Conservation (phyloP, 2,329 filamentous ascomycete genomes). For the Beauveria brongniartii region DNA sequence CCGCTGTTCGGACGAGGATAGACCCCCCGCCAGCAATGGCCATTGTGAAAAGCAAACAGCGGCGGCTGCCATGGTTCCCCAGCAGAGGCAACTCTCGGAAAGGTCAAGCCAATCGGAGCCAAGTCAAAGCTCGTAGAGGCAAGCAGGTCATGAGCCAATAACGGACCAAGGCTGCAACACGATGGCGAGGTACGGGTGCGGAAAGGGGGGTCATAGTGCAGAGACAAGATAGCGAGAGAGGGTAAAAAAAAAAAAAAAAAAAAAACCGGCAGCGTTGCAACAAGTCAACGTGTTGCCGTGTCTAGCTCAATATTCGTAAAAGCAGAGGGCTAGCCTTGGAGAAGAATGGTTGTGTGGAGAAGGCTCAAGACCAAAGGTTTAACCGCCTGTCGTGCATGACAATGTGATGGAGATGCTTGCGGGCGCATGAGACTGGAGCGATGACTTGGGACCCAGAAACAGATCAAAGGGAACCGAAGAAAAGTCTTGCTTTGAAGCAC, state of each 20-base stretch:
- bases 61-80: not conserved
- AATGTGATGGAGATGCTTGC: not conserved
- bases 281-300: not conserved
- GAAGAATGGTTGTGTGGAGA: conserved; percentile 1
- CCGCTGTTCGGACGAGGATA: not conserved
- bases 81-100: not conserved
- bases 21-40: not conserved
- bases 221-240: not conserved
- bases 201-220: not conserved
- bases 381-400: not conserved
- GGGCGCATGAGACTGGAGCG: not conserved
- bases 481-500: not conserved
- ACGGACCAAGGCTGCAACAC: conserved; percentile 1
- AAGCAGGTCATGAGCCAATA: conserved; percentile 1
- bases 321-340: not conserved
- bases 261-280: not conserved
- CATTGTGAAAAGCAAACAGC: not conserved
- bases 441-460: not conserved
- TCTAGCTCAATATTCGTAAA: not conserved
- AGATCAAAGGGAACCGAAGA: not conserved
- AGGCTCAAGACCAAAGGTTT: not conserved
- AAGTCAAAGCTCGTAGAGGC: not conserved
- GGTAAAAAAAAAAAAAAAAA: not conserved
- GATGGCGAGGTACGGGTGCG: conserved; percentile 1
- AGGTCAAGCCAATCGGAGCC: not conserved